Conservation (phyloP, 306 rosid species). For the Fragaria vesca region DNA sequence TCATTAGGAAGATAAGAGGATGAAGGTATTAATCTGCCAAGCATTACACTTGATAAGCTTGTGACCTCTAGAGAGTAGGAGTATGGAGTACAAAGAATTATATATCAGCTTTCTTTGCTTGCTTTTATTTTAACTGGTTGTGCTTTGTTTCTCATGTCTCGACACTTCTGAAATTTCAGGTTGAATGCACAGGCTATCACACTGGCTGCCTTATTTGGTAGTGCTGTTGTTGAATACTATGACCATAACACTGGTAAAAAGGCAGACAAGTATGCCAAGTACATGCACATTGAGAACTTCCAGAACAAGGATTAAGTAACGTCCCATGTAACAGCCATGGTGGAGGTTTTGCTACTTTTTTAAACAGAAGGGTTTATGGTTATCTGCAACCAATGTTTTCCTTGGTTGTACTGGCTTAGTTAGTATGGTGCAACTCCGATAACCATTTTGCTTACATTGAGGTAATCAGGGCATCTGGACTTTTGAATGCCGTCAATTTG, state of each 20-base stretch:
- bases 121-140: neutral
- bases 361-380: neutral
- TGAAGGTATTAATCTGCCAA: neutral
- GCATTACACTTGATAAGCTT: neutral
- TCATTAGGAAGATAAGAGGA: neutral
- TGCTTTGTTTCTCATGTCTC: conserved; percentile 16
- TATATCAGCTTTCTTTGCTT: neutral
- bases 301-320: conserved; percentile 40
- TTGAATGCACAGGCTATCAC: conserved; percentile 96
- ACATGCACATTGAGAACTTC: conserved; percentile 37
- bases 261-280: conserved; percentile 46
- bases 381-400: conserved; percentile 1
- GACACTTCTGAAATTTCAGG: conserved; percentile 40
- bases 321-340: neutral
- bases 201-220: conserved; percentile 83
- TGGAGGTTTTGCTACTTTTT: neutral
- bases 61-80: neutral
- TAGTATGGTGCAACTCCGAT: neutral
- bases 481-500: neutral
- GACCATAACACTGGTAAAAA: conserved; percentile 53
- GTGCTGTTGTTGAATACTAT: conserved; percentile 80
- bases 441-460: neutral
- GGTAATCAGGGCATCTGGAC: neutral
- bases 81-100: neutral
- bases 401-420: neutral